These are phyloP conservation scores for Geopyxis carbonaria DNA, from an alignment of 495 filamentous ascomycete species.

Conservation along the genomic window DNA sequence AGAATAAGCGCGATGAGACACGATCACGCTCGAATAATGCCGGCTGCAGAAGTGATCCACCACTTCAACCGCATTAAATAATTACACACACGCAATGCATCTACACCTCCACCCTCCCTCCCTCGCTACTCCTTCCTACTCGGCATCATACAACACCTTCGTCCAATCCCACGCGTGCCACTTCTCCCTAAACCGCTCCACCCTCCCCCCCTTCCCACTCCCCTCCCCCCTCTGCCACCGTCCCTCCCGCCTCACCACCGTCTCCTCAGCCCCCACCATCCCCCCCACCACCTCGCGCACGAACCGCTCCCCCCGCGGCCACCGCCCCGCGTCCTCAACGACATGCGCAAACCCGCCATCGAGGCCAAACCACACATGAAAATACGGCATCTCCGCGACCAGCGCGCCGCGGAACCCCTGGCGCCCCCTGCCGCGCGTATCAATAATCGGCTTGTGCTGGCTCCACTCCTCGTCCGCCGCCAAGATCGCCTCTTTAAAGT, in stretches of 20 bases:
- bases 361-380: slow-evolving; percentile 89
- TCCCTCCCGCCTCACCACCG: slow-evolving; percentile 81
- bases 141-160: slow-evolving; percentile 45
- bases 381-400: slow-evolving; percentile 96
- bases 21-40: too few species aligned
- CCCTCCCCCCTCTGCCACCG: slow-evolving; percentile 65
- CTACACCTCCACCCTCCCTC: too few species aligned
- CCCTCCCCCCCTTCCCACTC: slow-evolving; percentile 49
- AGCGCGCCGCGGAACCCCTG: slow-evolving; percentile 65
- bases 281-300: slow-evolving; percentile 82
- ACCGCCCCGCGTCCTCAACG: slow-evolving; percentile 69
- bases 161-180: slow-evolving; percentile 98
- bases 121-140: too few species aligned
- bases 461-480: slow-evolving; percentile 79
- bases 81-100: too few species aligned
- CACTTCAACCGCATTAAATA: too few species aligned
- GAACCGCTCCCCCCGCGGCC: slow-evolving; percentile 89
- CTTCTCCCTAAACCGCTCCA: slow-evolving; percentile 61
- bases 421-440: slow-evolving; percentile 61
- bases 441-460: slow-evolving; percentile 86
- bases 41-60: too few species aligned
- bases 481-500: slow-evolving; percentile 89
- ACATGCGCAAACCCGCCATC: slow-evolving; percentile 88
- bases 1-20: too few species aligned
- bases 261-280: slow-evolving; percentile 70